Conservation (phyloP, 2,329 filamentous ascomycete genomes). For the Didymella segeticola region DNA sequence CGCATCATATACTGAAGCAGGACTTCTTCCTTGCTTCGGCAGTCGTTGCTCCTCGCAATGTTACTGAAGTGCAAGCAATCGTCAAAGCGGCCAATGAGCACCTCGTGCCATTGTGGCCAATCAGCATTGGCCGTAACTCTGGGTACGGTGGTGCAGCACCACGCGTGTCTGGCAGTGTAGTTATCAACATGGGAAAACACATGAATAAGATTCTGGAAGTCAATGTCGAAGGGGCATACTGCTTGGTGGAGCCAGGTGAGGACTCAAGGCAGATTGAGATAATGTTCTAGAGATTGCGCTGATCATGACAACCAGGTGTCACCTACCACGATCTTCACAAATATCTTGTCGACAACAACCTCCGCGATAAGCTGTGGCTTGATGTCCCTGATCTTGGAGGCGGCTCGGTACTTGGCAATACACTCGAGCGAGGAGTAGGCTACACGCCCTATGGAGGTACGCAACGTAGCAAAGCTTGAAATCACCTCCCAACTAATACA, state of each 20-base stretch:
- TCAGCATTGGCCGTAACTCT: constrained; percentile 52
- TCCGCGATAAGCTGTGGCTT: constrained; percentile 50
- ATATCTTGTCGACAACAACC: constrained; percentile 49
- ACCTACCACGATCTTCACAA: constrained; percentile 55
- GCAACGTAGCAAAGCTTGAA: too few relatives aligned
- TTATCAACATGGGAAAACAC: constrained; percentile 52
- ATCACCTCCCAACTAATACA: too few relatives aligned
- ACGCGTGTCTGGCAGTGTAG: constrained; percentile 53
- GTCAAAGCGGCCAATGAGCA: constrained; percentile 40
- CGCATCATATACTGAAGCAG: constrained; percentile 51
- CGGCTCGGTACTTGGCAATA: constrained; percentile 41
- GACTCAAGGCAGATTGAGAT: too few relatives aligned
- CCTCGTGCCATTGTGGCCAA: constrained; percentile 42
- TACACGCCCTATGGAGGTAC: constrained; percentile 37
- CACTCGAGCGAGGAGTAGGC: constrained; percentile 43
- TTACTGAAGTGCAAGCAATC: constrained; percentile 28
- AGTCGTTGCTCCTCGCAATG: constrained; percentile 53
- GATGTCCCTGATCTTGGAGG: constrained; percentile 47
- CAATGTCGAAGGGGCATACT: constrained; percentile 47
- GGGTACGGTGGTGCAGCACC: constrained; percentile 59
- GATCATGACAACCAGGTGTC: too few relatives aligned
- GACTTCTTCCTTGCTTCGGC: constrained; percentile 54
- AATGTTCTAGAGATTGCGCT: too few relatives aligned
- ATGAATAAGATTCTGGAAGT: constrained; percentile 53
- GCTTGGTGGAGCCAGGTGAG: constrained; percentile 55